Base-by-base conservation (phyloP, 148 eudicot genomes). In the Chenopodium formosanum region DNA sequence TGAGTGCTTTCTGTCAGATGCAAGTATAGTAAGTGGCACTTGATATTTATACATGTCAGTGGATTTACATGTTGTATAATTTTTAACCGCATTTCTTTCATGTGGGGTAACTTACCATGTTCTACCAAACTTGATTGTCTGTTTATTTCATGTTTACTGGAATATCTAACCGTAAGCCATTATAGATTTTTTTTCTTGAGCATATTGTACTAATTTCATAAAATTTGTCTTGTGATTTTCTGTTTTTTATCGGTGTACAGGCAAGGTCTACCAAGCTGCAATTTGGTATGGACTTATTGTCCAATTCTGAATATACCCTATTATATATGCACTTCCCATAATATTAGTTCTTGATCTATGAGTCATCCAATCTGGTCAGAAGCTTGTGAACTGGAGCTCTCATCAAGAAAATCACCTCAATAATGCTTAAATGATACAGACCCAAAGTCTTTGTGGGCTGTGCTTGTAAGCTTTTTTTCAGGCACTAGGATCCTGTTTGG, bases 221-320 rank as follows among this genome's bases (percentile, higher is more conserved):
- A 34, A 23, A 23, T 23, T 23, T 34, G 37, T 34, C 37, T 34
- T 34, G 37, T 75, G 19, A 66, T 56, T 19, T 62, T 7, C 27
- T 68, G 14, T 23, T 78, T 73, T 27, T 47, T 9, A 16, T 47
- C 53, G 66, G 62, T 31, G 70, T 75, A 77, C 90, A 94, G 99
- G 94, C 72, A 79, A 79, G 60, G 76, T 91, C 66, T 77, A 86
- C 66, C 94, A 92, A 86, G 97, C 94, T 84, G 94, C 99, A 79
- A 75, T 96, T 74, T 96, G 98, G 98, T 96, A 92, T 86, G 99
- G 99, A 77, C 90, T 95, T 70, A 92, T 93, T 82, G 99, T 95
- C 82, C 99, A 95, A 86, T 82, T 93, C 84, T 86, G 99, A 88
- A 89, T 95, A 78, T 95, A 95, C 79, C 97, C 99, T 73, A 92